These are phyloP conservation scores for Lycium ferocissimum DNA, from an alignment of 257 asterid species.

Conservation along the genomic window DNA sequence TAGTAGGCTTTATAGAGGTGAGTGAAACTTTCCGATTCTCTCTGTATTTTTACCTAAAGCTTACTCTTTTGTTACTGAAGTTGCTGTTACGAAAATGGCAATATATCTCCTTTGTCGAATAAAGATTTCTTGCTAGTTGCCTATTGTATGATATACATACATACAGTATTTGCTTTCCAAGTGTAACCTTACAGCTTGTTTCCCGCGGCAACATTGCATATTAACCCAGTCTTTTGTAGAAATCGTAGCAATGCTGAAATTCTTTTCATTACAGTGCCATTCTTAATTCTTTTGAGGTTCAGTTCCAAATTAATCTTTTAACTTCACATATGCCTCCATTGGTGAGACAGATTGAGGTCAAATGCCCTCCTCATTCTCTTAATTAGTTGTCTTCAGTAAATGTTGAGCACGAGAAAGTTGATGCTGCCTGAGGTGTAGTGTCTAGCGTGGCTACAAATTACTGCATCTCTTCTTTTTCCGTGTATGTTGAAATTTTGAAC, in stretches of 20 bases:
- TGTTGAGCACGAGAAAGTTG: background rate
- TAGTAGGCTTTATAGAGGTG: background rate
- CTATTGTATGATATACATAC: background rate
- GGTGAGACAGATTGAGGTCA: background rate
- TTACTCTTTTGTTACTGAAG: slow-evolving; percentile 8
- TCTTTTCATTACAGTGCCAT: background rate
- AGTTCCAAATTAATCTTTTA: background rate
- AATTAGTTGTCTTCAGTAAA: background rate
- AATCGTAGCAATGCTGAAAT: background rate
- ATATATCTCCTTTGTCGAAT: background rate
- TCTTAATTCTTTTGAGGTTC: background rate
- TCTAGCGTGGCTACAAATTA: background rate
- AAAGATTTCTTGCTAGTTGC: slow-evolving; percentile 1
- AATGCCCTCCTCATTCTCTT: background rate
- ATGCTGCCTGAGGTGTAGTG: background rate
- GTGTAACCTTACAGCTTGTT: background rate
- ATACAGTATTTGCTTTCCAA: background rate
- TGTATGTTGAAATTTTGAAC: background rate
- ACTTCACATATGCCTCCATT: background rate
- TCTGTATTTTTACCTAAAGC: background rate
- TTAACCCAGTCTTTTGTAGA: background rate
- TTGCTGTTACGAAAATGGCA: background rate
- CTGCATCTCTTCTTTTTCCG: background rate
- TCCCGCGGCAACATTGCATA: background rate
- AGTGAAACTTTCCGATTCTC: background rate